These are phyloP conservation scores for Pterocarpus santalinus DNA, from an alignment of 306 rosid genomes.

Conservation along the genomic window DNA sequence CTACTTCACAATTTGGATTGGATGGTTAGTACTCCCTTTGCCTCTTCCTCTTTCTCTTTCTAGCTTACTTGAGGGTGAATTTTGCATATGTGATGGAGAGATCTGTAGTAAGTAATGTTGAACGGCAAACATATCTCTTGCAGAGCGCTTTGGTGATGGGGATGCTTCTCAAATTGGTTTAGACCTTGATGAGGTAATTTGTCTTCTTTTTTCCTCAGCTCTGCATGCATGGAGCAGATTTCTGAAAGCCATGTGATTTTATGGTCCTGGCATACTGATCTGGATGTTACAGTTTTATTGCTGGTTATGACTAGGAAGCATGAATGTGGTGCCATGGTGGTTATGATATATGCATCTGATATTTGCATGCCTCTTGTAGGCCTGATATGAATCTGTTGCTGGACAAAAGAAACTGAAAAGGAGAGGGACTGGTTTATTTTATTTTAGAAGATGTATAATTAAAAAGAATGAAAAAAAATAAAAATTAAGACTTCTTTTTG, in stretches of 20 bases:
- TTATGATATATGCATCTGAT: constrained; percentile 20
- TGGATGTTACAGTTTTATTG: constrained; percentile 25
- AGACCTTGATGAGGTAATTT: constrained; percentile 95
- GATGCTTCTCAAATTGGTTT: constrained; percentile 98
- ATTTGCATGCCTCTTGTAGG: constrained; percentile 28
- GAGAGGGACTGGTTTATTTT: background rate
- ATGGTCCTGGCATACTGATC: constrained; percentile 20
- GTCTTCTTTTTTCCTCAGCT: constrained; percentile 20
- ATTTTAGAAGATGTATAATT: background rate
- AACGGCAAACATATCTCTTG: constrained; percentile 36
- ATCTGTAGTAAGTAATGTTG: constrained; percentile 40
- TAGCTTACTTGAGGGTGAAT: constrained; percentile 19
- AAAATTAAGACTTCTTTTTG: no score
- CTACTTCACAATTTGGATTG: constrained; percentile 96
- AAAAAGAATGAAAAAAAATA: no score
- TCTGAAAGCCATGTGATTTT: constrained; percentile 19
- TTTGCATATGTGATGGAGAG: constrained; percentile 26
- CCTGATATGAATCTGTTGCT: constrained; percentile 7
- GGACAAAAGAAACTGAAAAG: background rate
- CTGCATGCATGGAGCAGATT: constrained; percentile 18
- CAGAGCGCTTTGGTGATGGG: constrained; percentile 99
- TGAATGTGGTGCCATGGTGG: constrained; percentile 10
- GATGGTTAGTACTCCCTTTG: constrained; percentile 73
- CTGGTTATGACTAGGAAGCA: constrained; percentile 36
- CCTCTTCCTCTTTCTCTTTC: constrained; percentile 21